Evolutionary conservation across 768 basidiomycete species (phyloP).

Genomic region (Mycena sanguinolenta): DNA sequence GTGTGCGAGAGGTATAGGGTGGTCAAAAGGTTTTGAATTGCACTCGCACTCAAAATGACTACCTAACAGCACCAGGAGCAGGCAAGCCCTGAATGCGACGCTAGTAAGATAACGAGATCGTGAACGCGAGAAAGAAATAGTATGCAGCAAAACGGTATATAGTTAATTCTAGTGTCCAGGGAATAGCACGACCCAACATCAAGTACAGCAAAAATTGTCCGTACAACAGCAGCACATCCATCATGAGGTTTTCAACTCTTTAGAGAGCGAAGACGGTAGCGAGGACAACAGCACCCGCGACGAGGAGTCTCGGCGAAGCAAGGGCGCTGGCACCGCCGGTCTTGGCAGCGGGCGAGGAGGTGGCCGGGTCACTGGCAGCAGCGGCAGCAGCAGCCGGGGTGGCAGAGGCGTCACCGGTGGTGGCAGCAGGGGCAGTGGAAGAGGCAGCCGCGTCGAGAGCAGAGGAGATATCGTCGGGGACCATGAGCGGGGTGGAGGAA

Average conservation of each 20-base stretch:
- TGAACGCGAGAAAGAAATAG: conserved; percentile 34
- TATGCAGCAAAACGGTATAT: conserved; percentile 47
- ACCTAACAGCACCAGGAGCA: conserved; percentile 42
- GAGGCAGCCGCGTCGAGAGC: conserved; percentile 55
- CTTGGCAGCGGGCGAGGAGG: conserved; percentile 36
- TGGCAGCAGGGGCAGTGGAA: conserved; percentile 37
- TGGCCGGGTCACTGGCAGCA: conserved; percentile 41
- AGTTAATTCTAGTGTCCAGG: conserved; percentile 43
- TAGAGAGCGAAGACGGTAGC: conserved; percentile 66
- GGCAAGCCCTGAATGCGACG: conserved; percentile 39
- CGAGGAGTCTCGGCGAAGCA: conserved; percentile 61
- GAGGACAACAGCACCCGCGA: conserved; percentile 61
- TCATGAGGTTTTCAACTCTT: conserved; percentile 38
- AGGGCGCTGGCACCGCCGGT: conserved; percentile 59
- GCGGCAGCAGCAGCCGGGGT: conserved; percentile 39
- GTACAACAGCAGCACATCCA: conserved; percentile 35
- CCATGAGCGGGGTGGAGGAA: conserved; percentile 63
- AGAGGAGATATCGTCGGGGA: conserved; percentile 70
- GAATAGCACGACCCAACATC: conserved; percentile 29
- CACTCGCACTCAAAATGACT: conserved; percentile 36
- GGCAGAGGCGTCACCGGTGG: conserved; percentile 42
- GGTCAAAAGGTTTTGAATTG: conserved; percentile 30
- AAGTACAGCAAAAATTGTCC: conserved; percentile 36
- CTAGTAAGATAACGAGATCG: conserved; percentile 34
- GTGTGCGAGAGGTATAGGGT: conserved; percentile 11